Percentiles rank a stretch among this genome's conserved stretches.
Conservation (phyloP, 2,329 filamentous ascomycete genomes). For the Elsinoe necatrix region DNA sequence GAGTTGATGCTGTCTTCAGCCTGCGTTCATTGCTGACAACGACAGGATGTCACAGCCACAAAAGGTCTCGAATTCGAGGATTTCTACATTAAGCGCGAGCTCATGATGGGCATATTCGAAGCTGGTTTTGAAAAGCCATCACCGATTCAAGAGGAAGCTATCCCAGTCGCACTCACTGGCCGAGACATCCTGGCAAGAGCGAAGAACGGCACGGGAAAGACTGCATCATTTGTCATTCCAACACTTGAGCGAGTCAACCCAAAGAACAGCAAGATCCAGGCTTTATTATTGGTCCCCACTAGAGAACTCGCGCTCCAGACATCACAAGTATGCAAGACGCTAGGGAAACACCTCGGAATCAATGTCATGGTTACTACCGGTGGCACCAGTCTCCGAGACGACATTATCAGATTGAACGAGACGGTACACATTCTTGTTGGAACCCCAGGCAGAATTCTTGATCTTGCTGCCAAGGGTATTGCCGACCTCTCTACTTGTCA, state of each 20-base stretch:
- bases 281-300: slow-evolving; percentile 90
- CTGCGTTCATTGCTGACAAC: slow-evolving; percentile 11
- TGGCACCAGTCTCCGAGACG: slow-evolving; percentile 88
- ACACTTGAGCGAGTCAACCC: slow-evolving; percentile 93
- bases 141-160: slow-evolving; percentile 98
- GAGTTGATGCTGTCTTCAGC: slow-evolving; percentile 20
- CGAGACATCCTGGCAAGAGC: slow-evolving; percentile 91
- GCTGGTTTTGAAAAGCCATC: slow-evolving; percentile 98
- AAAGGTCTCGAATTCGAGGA: slow-evolving; percentile 98
- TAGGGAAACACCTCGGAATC: slow-evolving; percentile 92
- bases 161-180: slow-evolving; percentile 89
- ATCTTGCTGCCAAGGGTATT: slow-evolving; percentile 91
- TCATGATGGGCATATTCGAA: slow-evolving; percentile 99
- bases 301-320: slow-evolving; percentile 96
- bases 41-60: slow-evolving; percentile 90
- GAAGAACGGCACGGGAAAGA: slow-evolving; percentile 98
- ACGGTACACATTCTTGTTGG: slow-evolving; percentile 96
- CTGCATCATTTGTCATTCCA: slow-evolving; percentile 93
- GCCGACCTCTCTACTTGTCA: slow-evolving; percentile 92
- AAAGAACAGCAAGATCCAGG: slow-evolving; percentile 92
- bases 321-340: slow-evolving; percentile 96
- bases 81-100: slow-evolving; percentile 85
- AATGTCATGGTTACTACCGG: slow-evolving; percentile 99
- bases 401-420: slow-evolving; percentile 90
- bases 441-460: slow-evolving; percentile 90